Percentiles rank a stretch among this genome's conserved stretches.
phyloP scores from a whole-genome alignment of 495 filamentous ascomycete species.

The Saxispiralis lemnorum region DNA sequence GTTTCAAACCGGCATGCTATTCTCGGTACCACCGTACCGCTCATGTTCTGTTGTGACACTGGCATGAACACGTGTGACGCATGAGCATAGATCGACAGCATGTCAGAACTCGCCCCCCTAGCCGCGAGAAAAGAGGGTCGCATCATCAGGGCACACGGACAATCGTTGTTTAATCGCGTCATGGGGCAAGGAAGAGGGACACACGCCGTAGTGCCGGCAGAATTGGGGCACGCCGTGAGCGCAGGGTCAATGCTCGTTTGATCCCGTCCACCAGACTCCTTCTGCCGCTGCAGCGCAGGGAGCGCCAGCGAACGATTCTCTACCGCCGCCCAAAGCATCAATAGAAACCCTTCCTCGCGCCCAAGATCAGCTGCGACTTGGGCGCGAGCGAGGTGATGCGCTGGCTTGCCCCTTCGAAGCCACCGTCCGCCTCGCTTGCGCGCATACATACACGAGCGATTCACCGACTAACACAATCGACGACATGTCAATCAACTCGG shows the following conservation, averaged over 20 bases:
- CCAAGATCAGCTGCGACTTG: no score
- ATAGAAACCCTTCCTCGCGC: no score
- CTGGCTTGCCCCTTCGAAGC: no score
- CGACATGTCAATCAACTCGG: no score
- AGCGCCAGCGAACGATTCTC: no score
- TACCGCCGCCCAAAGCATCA: no score
- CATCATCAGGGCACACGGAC: background rate
- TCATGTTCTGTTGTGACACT: no score
- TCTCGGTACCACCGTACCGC: background rate
- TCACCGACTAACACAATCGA: no score
- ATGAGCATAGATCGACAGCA: constrained; percentile 3
- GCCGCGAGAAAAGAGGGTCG: background rate
- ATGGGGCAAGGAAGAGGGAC: background rate
- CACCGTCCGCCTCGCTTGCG: no score
- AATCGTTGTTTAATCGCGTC: background rate
- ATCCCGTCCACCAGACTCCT: background rate
- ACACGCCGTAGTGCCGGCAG: background rate
- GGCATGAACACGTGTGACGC: background rate
- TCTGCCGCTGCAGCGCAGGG: background rate
- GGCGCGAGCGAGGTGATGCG: no score
- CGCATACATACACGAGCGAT: no score
- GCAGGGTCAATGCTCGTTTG: background rate
- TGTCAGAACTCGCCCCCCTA: background rate
- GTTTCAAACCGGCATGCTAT: background rate
- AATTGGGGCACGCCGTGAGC: background rate